These are phyloP conservation scores for Kodamaea anthophila DNA, from an alignment of 1,139 yeast species.

Conservation along the genomic window DNA sequence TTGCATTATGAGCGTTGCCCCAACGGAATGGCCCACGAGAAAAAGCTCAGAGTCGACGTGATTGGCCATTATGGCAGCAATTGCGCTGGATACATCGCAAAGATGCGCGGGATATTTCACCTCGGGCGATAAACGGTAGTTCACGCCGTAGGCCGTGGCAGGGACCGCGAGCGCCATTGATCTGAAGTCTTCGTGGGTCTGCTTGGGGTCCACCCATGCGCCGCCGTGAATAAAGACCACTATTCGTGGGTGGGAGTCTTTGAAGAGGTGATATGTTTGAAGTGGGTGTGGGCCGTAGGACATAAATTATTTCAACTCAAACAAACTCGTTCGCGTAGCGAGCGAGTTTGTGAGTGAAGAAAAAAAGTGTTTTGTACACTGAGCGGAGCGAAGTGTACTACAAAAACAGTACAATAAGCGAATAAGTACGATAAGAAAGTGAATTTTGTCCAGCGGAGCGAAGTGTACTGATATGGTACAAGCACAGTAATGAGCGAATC, in stretches of 20 bases:
- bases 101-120: constrained; percentile 60
- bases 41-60: constrained; percentile 18
- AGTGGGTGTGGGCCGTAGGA: constrained; percentile 17
- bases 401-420: too few relatives aligned
- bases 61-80: constrained; percentile 23
- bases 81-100: constrained; percentile 46
- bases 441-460: too few relatives aligned
- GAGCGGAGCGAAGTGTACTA: too few relatives aligned
- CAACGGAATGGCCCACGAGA: constrained; percentile 76
- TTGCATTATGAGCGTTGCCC: constrained; percentile 67
- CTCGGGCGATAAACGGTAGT: constrained; percentile 65
- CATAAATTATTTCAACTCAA: too few relatives aligned
- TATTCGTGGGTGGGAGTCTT: constrained; percentile 11
- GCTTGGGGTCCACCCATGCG: constrained; percentile 74
- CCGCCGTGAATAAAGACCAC: constrained; percentile 76
- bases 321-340: too few relatives aligned
- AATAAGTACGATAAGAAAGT: too few relatives aligned
- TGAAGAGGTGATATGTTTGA: constrained; percentile 14
- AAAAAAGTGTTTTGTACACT: too few relatives aligned
- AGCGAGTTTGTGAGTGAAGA: too few relatives aligned
- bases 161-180: constrained; percentile 19
- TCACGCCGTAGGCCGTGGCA: constrained; percentile 39
- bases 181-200: constrained; percentile 53
- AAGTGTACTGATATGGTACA: too few relatives aligned
- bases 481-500: too few relatives aligned